phyloP scores from a whole-genome alignment of 2,329 filamentous ascomycete genomes.

The Colletotrichum destructivum region DNA sequence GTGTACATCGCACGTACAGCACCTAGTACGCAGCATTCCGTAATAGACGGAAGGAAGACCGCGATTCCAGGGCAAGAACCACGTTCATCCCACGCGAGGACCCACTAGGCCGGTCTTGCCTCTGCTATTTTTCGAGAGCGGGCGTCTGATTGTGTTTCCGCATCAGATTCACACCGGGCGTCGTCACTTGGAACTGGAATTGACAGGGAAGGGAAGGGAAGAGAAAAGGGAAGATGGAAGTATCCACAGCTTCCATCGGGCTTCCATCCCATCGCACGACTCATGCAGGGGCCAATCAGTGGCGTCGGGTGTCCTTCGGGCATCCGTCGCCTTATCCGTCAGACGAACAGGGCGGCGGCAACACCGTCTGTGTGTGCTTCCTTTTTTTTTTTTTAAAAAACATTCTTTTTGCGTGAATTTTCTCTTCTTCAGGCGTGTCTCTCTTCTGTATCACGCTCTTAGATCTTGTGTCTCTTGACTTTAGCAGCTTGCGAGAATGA shows the following conservation, averaged over 20 bases:
- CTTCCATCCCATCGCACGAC: slow-evolving; percentile 37
- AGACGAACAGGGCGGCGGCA: slow-evolving; percentile 34
- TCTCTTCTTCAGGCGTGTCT: too few relatives aligned
- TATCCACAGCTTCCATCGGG: slow-evolving; percentile 36
- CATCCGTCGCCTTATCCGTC: slow-evolving; percentile 31
- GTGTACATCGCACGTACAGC: not conserved
- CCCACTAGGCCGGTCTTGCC: slow-evolving; percentile 15
- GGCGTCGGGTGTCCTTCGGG: slow-evolving; percentile 26
- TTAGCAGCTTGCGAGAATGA: not conserved
- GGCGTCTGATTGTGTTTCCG: not conserved
- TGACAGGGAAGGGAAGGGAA: not conserved
- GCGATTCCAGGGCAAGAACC: slow-evolving; percentile 2
- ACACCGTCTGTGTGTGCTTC: slow-evolving; percentile 10
- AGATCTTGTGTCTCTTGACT: not conserved
- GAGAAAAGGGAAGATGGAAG: not conserved
- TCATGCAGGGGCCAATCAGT: slow-evolving; percentile 40
- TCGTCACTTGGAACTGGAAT: not conserved
- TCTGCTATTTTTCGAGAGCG: slow-evolving; percentile 19
- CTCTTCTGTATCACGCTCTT: slow-evolving; percentile 5
- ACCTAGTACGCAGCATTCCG: not conserved
- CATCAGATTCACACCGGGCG: slow-evolving; percentile 7
- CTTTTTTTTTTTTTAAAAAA: not conserved
- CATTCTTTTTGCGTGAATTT: not conserved
- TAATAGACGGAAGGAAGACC: slow-evolving; percentile 31
- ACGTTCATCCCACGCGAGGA: slow-evolving; percentile 33